Percentiles rank a stretch among this genome's conserved stretches.
phyloP scores from a whole-genome alignment of 1,139 yeast genomes.

The Debaryomyces subglobosus region DNA sequence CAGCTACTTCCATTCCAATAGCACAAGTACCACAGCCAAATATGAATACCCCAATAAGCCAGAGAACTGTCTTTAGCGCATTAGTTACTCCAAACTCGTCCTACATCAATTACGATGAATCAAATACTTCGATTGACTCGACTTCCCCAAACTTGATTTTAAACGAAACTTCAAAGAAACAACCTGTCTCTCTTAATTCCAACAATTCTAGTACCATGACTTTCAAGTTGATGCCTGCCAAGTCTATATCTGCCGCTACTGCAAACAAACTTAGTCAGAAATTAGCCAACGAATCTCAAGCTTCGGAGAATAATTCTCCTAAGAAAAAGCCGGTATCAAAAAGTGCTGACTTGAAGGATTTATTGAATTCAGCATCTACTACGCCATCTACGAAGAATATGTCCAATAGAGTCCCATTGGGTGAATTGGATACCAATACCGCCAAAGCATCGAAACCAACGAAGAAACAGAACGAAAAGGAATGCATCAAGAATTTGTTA shows the following conservation, averaged over 20 bases:
- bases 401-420: conserved; percentile 33
- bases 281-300: conserved; percentile 14
- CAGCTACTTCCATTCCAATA: conserved; percentile 19
- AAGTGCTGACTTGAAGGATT: conserved; percentile 15
- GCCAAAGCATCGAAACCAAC: conserved; percentile 18
- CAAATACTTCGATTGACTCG: conserved; percentile 23
- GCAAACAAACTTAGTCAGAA: conserved; percentile 16
- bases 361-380: conserved; percentile 20
- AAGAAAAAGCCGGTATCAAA: neutral
- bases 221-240: conserved; percentile 41
- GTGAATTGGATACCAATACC: conserved; percentile 21
- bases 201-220: conserved; percentile 40
- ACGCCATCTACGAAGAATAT: conserved; percentile 13
- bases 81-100: conserved; percentile 23
- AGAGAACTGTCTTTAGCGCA: conserved; percentile 9
- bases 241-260: conserved; percentile 13
- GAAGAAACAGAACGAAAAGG: conserved; percentile 25
- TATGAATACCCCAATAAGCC: conserved; percentile 13
- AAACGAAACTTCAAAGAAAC: conserved; percentile 44
- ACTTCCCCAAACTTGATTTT: conserved; percentile 25
- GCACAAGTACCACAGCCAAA: conserved; percentile 8
- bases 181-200: conserved; percentile 39
- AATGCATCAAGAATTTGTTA: conserved; percentile 46
- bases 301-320: conserved; percentile 4
- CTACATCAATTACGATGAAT: conserved; percentile 18